Base-by-base conservation (phyloP, 2,329 filamentous ascomycete species). In the Pseudogymnoascus verrucosus region DNA sequence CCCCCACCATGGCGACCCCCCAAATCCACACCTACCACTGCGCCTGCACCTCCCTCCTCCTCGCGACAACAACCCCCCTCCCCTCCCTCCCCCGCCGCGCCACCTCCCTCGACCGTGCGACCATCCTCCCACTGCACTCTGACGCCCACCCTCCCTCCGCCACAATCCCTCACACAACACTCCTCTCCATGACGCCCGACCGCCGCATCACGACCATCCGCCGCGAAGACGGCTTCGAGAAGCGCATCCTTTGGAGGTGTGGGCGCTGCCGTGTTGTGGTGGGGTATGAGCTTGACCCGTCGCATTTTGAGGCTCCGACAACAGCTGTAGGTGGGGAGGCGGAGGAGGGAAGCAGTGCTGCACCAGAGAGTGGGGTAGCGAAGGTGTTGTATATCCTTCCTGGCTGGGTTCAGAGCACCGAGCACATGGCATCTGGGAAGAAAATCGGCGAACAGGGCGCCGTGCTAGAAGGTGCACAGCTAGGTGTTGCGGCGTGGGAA, bases 161-260 rank as follows among this genome's bases (percentile, higher is more conserved):
- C 37, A 14, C 60, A n/a, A 12, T 57, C 19, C 36, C 64, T 11
- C 76, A 82, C 65, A 82, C 82, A 8, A 75, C 83, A 0, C 76
- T 86, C 1, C 77, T 82, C 0, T 79, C 77, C 2, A 78, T 82
- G 0, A 70, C 75, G 1, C 74, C 76, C 0, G 82, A 84, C 64
- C 72, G 76, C 1, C 79, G 78, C 40, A 72, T 81, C 5, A 78
- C 79, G 10, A 74, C 88, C 0, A 76, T 88, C 5, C 76, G 80
- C 1, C 77, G 82, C 10, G 79, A 81, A 66, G 83, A 88, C 64
- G 88, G 87, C 4, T 89, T 89, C 66, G 88, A 90, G 76, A 89
- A 88, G 76, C 75, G 88, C 16, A 77, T 81, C 64, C 68, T 84
- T 4, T 76, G 83, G 67, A 77, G 82, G 21, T 90, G 88, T 74